Evolutionary conservation across 768 basidiomycete species (phyloP).

Genomic region (Trametes sanguinea): DNA sequence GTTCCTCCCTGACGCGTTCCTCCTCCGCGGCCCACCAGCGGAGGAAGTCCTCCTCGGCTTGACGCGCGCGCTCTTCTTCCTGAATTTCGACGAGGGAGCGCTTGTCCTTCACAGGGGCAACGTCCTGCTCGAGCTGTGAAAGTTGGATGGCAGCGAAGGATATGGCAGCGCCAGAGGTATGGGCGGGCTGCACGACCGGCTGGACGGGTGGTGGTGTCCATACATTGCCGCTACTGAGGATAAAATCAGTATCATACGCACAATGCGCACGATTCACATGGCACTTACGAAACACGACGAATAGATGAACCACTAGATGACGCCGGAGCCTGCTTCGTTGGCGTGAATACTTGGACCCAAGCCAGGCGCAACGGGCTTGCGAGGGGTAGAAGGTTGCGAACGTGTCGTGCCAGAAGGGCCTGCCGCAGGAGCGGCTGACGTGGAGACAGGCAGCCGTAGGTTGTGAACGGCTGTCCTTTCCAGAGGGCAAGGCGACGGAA

Average conservation of each 20-base stretch:
- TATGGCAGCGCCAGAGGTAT: slow-evolving; percentile 36
- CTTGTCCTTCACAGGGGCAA: slow-evolving; percentile 47
- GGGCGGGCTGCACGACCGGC: slow-evolving; percentile 40
- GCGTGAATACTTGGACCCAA: slow-evolving; percentile 68
- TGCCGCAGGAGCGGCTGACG: neutral
- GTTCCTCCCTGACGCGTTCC: slow-evolving; percentile 60
- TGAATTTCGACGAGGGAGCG: slow-evolving; percentile 82
- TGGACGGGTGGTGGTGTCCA: slow-evolving; percentile 65
- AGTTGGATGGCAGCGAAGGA: slow-evolving; percentile 88
- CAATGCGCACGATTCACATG: neutral
- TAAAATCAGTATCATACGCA: neutral
- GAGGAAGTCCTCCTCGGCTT: slow-evolving; percentile 78
- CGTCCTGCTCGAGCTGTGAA: slow-evolving; percentile 62
- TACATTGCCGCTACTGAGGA: slow-evolving; percentile 49
- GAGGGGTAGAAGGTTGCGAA: slow-evolving; percentile 25
- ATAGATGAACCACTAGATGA: slow-evolving; percentile 29
- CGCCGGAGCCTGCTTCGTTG: slow-evolving; percentile 47
- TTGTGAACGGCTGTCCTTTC: slow-evolving; percentile 1
- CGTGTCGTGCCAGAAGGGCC: neutral
- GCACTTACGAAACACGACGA: slow-evolving; percentile 55
- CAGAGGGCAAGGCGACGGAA: neutral
- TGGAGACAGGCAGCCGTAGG: neutral
- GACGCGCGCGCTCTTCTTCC: slow-evolving; percentile 71
- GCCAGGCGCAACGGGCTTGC: slow-evolving; percentile 35
- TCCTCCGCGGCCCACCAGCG: slow-evolving; percentile 91